Evolutionary conservation across 306 rosid species (phyloP), one percentile per base, ranked within the genome.

Genomic region (Malus orientalis): DNA sequence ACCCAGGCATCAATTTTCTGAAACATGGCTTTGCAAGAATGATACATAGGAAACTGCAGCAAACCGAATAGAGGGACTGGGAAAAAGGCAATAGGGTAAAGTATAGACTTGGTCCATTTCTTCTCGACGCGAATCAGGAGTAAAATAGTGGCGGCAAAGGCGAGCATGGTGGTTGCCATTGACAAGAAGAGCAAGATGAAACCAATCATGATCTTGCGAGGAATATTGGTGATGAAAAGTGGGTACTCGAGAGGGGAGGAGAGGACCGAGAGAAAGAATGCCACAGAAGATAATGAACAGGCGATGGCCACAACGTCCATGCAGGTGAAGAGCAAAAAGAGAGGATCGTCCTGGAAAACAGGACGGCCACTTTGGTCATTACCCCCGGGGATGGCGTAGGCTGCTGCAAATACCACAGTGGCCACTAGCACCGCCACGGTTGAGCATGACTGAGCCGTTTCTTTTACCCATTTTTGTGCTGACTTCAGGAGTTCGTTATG

Each of bases 201-300:
- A 5, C 86, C 86, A 2, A 36, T 0, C 3, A 11, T 66, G 42
- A 87, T 75, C 40, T 62, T 87, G 1, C 72, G 64, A 7, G 88
- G 88, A 18, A 81, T 87, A 3, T 70, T 8, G 57, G 1, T 5
- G 1, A 16, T 3, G 19, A 86, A 86, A 44, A 70, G 58, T 30
- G 61, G 32, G 15, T 81, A 57, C 60, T 55, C 23, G 3, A 19
- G 20, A 18, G 3, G 18, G 1, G 88, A 74, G 2, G 83, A 58
- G 7, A 77, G 81, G 66, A 87, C 74, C 0, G 86, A 84, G 14
- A 87, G 90, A 80, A 87, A 84, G 81, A 81, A 76, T 11, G 78
- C 83, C 16, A 87, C 81, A 0, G 86, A 81, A 23, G 78, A 74
- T 16, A 86, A 55, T 2, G 88, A 81, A 36, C 78, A 67, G 5